Evolutionary conservation across 208 protist genomes (phyloP).

Genomic region (Porcisia deanei): DNA sequence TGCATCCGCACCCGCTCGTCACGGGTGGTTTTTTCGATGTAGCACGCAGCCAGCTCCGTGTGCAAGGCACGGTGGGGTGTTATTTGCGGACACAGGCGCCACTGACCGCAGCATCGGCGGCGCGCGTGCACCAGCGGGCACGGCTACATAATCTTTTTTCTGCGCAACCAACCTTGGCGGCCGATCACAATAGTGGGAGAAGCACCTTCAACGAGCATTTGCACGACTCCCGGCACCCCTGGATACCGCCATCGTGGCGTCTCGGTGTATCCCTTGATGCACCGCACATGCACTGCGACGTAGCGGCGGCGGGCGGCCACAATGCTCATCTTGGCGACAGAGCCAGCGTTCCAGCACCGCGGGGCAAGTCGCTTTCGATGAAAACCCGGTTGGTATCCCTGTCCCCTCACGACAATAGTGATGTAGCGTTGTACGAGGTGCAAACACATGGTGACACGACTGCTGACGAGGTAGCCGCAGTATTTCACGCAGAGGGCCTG

Average conservation of each 20-base stretch:
- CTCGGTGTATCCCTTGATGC: slow-evolving; percentile 33
- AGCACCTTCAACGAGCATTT: not conserved
- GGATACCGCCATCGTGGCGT: slow-evolving; percentile 26
- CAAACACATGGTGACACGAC: slow-evolving; percentile 37
- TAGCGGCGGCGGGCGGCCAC: not conserved
- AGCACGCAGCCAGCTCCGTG: slow-evolving; percentile 24
- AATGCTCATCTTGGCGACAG: not conserved
- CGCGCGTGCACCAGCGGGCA: slow-evolving; percentile 13
- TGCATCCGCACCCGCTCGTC: slow-evolving; percentile 32
- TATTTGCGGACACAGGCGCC: slow-evolving; percentile 18
- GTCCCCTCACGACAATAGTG: slow-evolving; percentile 29
- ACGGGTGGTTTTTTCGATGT: slow-evolving; percentile 39
- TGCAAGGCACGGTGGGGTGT: slow-evolving; percentile 17
- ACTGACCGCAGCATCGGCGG: slow-evolving; percentile 22
- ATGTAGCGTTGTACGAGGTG: slow-evolving; percentile 74
- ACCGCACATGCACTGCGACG: slow-evolving; percentile 21
- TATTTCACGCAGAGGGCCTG: slow-evolving; percentile 65
- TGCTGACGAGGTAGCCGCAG: slow-evolving; percentile 62
- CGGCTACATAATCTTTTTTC: slow-evolving; percentile 23
- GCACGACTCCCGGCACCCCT: slow-evolving; percentile 25
- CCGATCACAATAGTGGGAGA: too few relatives aligned
- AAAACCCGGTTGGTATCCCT: slow-evolving; percentile 48
- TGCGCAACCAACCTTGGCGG: not conserved
- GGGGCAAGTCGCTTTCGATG: slow-evolving; percentile 21
- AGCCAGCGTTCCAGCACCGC: slow-evolving; percentile 1